Conservation (phyloP, 192 early-diverging fungal genomes). For the Coemansia aciculifera region DNA sequence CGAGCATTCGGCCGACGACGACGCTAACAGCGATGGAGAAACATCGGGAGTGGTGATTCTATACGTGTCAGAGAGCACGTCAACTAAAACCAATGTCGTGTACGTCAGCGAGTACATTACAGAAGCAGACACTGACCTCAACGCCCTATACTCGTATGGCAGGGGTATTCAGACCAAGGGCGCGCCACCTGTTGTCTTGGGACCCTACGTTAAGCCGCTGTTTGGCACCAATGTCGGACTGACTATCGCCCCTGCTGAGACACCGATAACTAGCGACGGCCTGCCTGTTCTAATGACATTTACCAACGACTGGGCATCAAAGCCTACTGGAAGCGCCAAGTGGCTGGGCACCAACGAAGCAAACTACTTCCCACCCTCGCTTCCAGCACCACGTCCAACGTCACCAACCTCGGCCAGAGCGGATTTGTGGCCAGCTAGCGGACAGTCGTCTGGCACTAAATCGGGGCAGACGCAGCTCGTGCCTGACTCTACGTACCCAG, state of each 20-base stretch:
- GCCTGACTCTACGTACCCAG: conserved; percentile 22
- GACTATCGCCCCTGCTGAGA: conserved; percentile 21
- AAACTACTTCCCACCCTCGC: conserved; percentile 35
- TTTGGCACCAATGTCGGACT: conserved; percentile 45
- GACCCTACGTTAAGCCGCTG: conserved; percentile 35
- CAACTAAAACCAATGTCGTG: conserved; percentile 37
- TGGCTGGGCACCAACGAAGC: conserved; percentile 14
- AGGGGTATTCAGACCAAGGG: conserved; percentile 37
- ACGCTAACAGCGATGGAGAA: background rate
- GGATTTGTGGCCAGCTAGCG: conserved; percentile 20
- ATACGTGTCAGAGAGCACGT: conserved; percentile 45
- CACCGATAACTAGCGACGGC: background rate
- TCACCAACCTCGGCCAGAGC: conserved; percentile 2
- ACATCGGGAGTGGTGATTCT: conserved; percentile 23
- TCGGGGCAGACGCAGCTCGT: background rate
- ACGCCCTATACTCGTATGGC: conserved; percentile 42
- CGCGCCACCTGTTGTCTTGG: conserved; percentile 24
- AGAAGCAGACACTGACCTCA: conserved; percentile 28
- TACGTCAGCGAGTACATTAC: conserved; percentile 35
- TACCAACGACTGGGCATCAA: conserved; percentile 22
- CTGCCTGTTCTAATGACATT: conserved; percentile 19
- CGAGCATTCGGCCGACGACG: background rate
- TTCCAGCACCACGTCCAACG: conserved; percentile 10
- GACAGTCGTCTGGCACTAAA: background rate
- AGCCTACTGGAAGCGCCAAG: conserved; percentile 13